Conservation (phyloP, 179 eudicot species). For the Patellifolia procumbens region DNA sequence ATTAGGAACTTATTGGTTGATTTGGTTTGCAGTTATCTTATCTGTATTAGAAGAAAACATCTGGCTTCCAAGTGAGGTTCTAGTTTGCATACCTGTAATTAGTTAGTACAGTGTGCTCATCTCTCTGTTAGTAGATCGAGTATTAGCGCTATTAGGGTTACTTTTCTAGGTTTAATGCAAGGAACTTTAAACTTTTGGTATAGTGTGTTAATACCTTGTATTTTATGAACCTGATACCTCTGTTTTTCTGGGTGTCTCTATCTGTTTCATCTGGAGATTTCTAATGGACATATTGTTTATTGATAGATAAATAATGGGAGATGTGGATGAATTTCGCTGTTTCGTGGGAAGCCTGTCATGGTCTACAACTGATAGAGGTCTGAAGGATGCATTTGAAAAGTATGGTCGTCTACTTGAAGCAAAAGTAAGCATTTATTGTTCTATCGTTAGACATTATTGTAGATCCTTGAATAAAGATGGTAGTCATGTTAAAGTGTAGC, state of each 20-base stretch:
- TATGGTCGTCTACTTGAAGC: slow-evolving; percentile 79
- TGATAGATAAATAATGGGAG: slow-evolving; percentile 38
- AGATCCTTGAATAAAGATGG: neutral
- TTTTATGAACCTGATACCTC: neutral
- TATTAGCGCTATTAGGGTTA: neutral
- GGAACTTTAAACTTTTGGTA: neutral
- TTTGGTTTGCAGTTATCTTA: neutral
- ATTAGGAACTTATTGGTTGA: neutral
- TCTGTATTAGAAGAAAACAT: neutral
- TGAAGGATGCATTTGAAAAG: slow-evolving; percentile 77
- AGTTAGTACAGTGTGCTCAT: neutral
- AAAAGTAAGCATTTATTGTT: slow-evolving; percentile 41
- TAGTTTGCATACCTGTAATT: too few species aligned
- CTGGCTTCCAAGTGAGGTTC: neutral
- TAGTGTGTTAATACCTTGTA: neutral
- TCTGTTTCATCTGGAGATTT: neutral
- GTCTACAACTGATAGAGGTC: slow-evolving; percentile 78
- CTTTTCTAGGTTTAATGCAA: neutral
- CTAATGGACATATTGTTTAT: neutral
- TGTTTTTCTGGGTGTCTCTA: neutral
- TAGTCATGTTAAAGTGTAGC: neutral
- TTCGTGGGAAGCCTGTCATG: slow-evolving; percentile 82
- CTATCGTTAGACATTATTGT: neutral
- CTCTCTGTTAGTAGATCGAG: neutral
- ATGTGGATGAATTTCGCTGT: slow-evolving; percentile 74